Conservation (phyloP, 768 basidiomycete species). For the Podaxis sp. region DNA sequence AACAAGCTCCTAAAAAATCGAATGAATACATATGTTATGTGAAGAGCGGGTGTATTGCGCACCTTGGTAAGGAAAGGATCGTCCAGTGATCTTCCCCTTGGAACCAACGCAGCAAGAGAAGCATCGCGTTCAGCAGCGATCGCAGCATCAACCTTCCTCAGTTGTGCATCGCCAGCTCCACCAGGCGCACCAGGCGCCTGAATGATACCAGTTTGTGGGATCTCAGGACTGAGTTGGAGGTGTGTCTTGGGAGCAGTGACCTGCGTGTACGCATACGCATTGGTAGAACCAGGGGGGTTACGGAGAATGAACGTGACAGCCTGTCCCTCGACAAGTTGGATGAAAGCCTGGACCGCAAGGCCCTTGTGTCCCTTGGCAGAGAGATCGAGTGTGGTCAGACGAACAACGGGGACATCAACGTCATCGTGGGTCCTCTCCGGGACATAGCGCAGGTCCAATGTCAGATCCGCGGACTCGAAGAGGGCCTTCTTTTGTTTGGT, state of each 20-base stretch:
- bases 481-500: constrained; percentile 50
- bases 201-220: not conserved
- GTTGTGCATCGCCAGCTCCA: not conserved
- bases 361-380: constrained; percentile 76
- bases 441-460: constrained; percentile 78
- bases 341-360: constrained; percentile 50
- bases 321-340: constrained; percentile 81
- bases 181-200: not conserved
- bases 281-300: constrained; percentile 44
- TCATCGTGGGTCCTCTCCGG: constrained; percentile 50
- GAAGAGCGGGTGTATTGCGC: constrained; percentile 46
- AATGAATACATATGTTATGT: not conserved
- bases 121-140: not conserved
- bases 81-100: constrained; percentile 9
- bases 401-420: constrained; percentile 43
- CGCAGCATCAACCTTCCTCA: not conserved
- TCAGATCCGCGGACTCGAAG: constrained; percentile 56
- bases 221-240: not conserved
- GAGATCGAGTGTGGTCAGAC: constrained; percentile 62
- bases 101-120: not conserved
- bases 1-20: constrained; percentile 47
- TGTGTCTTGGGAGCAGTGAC: not conserved
- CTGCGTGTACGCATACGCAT: constrained; percentile 12
- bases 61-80: constrained; percentile 76
- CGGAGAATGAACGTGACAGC: constrained; percentile 86